Evolutionary conservation across 768 basidiomycete genomes (phyloP).

Genomic region (Suillus americanus): DNA sequence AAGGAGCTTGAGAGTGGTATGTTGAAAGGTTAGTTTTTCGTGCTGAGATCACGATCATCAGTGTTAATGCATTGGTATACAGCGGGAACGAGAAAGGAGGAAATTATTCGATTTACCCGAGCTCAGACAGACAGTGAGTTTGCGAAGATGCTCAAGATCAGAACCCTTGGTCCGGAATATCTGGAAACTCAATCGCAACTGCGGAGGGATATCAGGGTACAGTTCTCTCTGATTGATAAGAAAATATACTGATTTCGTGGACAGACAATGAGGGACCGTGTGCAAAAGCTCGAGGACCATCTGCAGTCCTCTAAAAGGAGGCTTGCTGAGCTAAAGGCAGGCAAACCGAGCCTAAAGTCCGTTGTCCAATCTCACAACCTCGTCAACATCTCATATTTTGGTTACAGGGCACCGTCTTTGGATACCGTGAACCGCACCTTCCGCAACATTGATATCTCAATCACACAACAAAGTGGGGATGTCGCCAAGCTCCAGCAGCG

Average conservation of each 20-base stretch:
- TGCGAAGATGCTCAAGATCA: constrained; percentile 66
- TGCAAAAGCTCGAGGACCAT: constrained; percentile 79
- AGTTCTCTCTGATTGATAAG: constrained; percentile 20
- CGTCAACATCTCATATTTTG: constrained; percentile 1
- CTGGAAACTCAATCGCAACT: constrained; percentile 79
- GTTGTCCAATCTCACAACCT: constrained; percentile 18
- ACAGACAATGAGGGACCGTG: constrained; percentile 67
- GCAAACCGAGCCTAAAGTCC: constrained; percentile 63
- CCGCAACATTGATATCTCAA: constrained; percentile 77
- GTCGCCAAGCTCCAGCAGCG: constrained; percentile 52
- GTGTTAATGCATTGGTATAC: constrained; percentile 5
- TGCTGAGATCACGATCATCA: not conserved
- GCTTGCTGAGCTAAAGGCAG: constrained; percentile 58
- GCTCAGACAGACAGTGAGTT: constrained; percentile 81
- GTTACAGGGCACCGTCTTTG: constrained; percentile 71
- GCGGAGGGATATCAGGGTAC: constrained; percentile 68
- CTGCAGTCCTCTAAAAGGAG: constrained; percentile 70
- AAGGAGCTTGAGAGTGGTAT: constrained; percentile 63
- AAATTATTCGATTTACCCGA: constrained; percentile 75
- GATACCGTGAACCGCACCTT: constrained; percentile 83
- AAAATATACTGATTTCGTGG: constrained; percentile 9
- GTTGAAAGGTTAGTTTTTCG: constrained; percentile 54
- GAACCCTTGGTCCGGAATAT: constrained; percentile 88
- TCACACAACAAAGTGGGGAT: constrained; percentile 60
- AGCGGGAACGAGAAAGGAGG: constrained; percentile 84